Base-by-base conservation (phyloP, 495 filamentous ascomycete genomes). In the Friedmanniomyces endolithicus region DNA sequence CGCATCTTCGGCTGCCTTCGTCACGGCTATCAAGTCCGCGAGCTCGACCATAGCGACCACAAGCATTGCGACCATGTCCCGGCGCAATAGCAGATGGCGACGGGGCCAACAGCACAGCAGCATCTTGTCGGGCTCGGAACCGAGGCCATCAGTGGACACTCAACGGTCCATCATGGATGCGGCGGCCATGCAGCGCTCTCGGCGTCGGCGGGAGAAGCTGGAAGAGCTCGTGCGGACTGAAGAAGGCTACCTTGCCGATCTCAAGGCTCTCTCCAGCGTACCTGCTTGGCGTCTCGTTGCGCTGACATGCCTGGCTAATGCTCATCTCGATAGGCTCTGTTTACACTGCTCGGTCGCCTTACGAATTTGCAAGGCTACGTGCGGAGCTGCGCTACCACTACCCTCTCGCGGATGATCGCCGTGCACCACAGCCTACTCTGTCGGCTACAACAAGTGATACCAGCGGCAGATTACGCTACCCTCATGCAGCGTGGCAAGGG, bases 191-290 rank as follows among this genome's bases (percentile, higher is more conserved):
- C 76, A 78, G 50, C 76, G 92, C 22, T 76, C 88, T 12, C 63
- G 84, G 39, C 84, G 88, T 60, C 77, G 92, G 49, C 81, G 86
- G 11, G 79, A 79, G 53, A 81, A 90, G 19, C 65, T 97, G 39
- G 85, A 87, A 59, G 92, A 98, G 67, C 70, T 98, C 19, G 75
- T 95, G 50, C 76, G 68, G 41, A 90, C 88, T 0, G 92, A 97
- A 68, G 84, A 90, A 63, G 82, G 86, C 60, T 97, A 97, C 69
- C 78, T 96, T 52, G 80, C 79, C 17, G 90, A 94, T 57, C 67
- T 97, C 50, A 87, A 86, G 62, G 85, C 90, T 48, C 72, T 98
- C 53, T 80, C 84, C 61, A 87, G 90, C 65, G 92, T 94, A 71
- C 63, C 12, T n/a, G 78, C 78, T 14, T 47, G 19, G 19, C 19